These are phyloP conservation scores for Suillus paluster DNA, from an alignment of 768 basidiomycete genomes.

Conservation along the genomic window DNA sequence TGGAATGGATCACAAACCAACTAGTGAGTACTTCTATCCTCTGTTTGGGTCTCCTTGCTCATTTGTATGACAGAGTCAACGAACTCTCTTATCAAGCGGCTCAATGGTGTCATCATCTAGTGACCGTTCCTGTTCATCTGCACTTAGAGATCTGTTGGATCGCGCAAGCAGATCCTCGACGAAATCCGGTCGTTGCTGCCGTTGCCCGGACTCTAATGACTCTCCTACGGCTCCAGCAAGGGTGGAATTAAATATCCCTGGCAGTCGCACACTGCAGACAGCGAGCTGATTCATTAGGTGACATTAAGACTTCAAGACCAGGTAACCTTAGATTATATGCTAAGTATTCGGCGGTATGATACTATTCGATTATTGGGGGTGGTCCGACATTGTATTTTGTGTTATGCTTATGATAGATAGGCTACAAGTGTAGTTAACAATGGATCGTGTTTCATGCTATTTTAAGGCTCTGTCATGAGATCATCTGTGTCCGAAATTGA, in stretches of 20 bases:
- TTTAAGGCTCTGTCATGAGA: no score
- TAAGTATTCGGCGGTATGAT: conserved; percentile 3
- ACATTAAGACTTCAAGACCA: background rate
- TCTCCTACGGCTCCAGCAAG: background rate
- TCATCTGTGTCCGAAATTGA: no score
- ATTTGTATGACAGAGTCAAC: conserved; percentile 1
- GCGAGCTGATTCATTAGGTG: background rate
- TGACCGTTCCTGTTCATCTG: background rate
- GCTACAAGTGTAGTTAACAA: no score
- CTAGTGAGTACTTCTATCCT: conserved; percentile 24
- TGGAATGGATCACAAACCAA: conserved; percentile 32
- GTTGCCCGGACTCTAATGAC: conserved; percentile 1
- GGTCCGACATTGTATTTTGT: conserved; percentile 12
- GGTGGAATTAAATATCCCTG: conserved; percentile 8
- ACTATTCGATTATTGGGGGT: background rate
- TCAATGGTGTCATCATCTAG: background rate
- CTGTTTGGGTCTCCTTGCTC: conserved; percentile 21
- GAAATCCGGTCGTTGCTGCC: background rate
- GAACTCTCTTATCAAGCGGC: background rate
- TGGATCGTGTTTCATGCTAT: no score
- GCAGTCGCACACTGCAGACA: background rate
- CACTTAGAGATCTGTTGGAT: background rate
- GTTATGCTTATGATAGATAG: no score
- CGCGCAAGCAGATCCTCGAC: background rate
- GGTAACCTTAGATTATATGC: background rate